Evolutionary conservation across 2,329 filamentous ascomycete species (phyloP), one percentile per base, ranked within the genome.

Genomic region (Aureobasidium sp.): DNA sequence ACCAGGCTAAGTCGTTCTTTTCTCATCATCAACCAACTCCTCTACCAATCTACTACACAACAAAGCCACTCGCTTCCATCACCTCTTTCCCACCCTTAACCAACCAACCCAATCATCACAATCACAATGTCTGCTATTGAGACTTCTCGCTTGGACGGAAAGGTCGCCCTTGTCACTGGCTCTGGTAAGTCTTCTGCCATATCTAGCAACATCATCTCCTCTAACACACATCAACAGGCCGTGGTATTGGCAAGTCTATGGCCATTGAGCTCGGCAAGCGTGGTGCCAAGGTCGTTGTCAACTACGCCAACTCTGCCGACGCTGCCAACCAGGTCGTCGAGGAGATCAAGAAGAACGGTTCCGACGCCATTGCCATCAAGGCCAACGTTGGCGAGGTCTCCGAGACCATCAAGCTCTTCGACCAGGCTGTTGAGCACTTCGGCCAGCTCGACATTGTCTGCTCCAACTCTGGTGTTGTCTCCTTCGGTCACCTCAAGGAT

Each of bases 401-500:
- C 63, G 78, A 89, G 74, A 89, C 85, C 66, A 78, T 81, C 60
- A 73, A 75, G 63, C 76, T 90, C 67, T 88, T 90, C 77, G 79
- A 82, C 62, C 74, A 86, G 70, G 85, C 85, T 59, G 78, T 85
- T 65, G 76, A 77, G 67, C 78, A 82, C 72, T 90, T 85, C 70
- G 86, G 86, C 73, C 81, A 83, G 73, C 79, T 89, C 69, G 79
- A 89, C 75, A 86, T 89, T 67, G 86, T 86, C 69, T 84, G 83
- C 79, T 87, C 83, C 70, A 89, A 89, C 79, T 84, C 82, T 49
- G 86, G 81, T 66, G 81, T 81, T 60, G 79, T 81, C 39, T 77
- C 76, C 48, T 81, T 81, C 70, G 79, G 79, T 63, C 79, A 81
- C 72, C 71, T 81, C 67, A 79, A 80, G 72, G 79, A 81, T 63